Percentiles rank a stretch among this genome's conserved stretches.
These are phyloP conservation scores for Dryadomyces sulphureus DNA, from an alignment of 2,329 filamentous ascomycete species.

Conservation along the genomic window DNA sequence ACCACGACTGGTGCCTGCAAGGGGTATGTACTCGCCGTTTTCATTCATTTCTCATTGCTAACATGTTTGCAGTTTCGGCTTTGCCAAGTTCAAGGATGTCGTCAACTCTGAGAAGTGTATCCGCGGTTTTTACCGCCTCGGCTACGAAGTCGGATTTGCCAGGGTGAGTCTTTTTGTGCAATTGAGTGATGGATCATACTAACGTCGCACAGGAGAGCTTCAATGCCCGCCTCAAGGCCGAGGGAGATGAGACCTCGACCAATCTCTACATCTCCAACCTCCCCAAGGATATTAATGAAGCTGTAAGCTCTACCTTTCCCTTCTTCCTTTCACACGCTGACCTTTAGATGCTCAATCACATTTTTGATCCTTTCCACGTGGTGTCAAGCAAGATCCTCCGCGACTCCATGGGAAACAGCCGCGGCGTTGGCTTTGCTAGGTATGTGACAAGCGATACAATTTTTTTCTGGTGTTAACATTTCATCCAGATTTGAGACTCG, in stretches of 20 bases:
- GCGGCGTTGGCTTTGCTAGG: conserved; percentile 95
- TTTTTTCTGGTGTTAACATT: too few relatives aligned
- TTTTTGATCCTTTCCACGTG: conserved; percentile 68
- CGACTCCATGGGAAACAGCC: conserved; percentile 80
- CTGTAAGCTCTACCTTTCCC: conserved; percentile 37
- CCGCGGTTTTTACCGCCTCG: conserved; percentile 81
- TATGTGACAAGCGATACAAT: conserved; percentile 30
- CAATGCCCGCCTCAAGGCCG: conserved; percentile 93
- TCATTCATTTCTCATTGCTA: neutral
- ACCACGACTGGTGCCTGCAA: conserved; percentile 88
- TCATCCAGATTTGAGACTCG: conserved; percentile 68
- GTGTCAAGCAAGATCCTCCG: conserved; percentile 91
- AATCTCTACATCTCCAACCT: conserved; percentile 98
- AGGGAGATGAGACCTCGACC: conserved; percentile 77
- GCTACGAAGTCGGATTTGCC: conserved; percentile 96
- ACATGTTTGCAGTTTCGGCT: conserved; percentile 61
- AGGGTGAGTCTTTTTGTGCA: conserved; percentile 41
- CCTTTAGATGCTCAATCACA: conserved; percentile 51
- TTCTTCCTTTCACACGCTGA: neutral
- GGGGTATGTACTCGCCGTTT: conserved; percentile 48
- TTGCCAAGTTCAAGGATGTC: conserved; percentile 85
- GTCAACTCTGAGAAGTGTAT: conserved; percentile 92
- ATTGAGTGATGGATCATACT: neutral
- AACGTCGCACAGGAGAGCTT: conserved; percentile 63
- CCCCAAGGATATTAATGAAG: conserved; percentile 81